Base-by-base conservation (phyloP, 306 rosid species). In the Quercus suber region DNA sequence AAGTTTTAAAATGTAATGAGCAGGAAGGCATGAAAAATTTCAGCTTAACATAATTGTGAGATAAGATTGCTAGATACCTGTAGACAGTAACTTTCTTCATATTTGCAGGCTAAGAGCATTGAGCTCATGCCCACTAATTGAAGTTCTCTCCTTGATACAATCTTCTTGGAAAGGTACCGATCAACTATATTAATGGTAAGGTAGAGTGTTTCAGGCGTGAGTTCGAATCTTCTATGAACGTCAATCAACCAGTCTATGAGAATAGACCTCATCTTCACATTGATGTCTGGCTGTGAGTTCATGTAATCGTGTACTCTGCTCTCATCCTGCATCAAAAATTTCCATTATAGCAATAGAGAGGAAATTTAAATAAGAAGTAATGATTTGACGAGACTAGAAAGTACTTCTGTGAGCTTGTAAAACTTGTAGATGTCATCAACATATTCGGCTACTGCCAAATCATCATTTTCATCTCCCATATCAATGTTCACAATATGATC, bases 81-180 rank as follows among this genome's bases (percentile, higher is more conserved):
- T 1, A 89, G 89, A 14, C 84, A 67, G 76, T 73, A 74, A 53
- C 82, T 79, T 73, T 92, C 94, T 86, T 84, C 92, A 27, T 88
- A 89, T 75, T 92, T 92, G 76, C 87, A 67, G 28, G 97, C 94
- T 63, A 92, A 58, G 76, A 87, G 85, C 91, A 89, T 82, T 60
- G 97, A 82, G 69, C 91, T 75, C 19, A 89, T 84, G 71, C 88
- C 92, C 20, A 89, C 81, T 60, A 89, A 75, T 73, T 87, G 92
- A 67, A 88, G 82, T 59, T 84, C 88, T 49, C 64, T 49, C 79
- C 84, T 88, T 6, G 78, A 81, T 15, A 88, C 82, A n/a, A 7
- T 71, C 76, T 76, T 87, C 80, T 33, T 57, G 0, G 92, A 88
- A 43, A 91, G 91, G 69, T 84, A 89, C 25, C 92, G 88, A 56